Conservation (phyloP, 2,329 filamentous ascomycete genomes). For the Teratosphaeria pseudoeucalypti region DNA sequence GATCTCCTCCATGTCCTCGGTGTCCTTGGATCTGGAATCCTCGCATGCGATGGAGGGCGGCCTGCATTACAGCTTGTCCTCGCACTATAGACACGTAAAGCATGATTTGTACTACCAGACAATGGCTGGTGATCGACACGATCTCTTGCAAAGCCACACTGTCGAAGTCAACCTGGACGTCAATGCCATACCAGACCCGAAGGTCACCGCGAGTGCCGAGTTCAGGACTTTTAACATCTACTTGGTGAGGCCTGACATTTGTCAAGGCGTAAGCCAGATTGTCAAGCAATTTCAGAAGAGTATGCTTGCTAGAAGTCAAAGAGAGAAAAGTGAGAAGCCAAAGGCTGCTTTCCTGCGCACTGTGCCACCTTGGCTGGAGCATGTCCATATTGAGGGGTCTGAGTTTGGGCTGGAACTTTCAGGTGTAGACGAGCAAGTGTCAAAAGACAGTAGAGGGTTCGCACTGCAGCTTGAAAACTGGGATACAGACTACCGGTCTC, state of each 20-base stretch:
- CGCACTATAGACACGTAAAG: slow-evolving; percentile 71
- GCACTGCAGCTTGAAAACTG: slow-evolving; percentile 80
- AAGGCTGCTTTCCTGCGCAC: slow-evolving; percentile 63
- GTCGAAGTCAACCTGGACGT: slow-evolving; percentile 80
- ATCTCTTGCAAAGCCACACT: slow-evolving; percentile 76
- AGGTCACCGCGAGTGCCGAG: slow-evolving; percentile 67
- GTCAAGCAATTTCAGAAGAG: slow-evolving; percentile 69
- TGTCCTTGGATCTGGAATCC: slow-evolving; percentile 87
- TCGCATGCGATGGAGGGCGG: slow-evolving; percentile 83
- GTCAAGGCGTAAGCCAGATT: slow-evolving; percentile 83
- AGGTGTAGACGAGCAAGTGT: slow-evolving; percentile 75
- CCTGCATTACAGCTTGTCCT: slow-evolving; percentile 74
- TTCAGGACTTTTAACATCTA: slow-evolving; percentile 81
- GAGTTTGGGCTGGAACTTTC: slow-evolving; percentile 88
- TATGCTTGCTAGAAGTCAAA: slow-evolving; percentile 41
- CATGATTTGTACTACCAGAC: slow-evolving; percentile 94
- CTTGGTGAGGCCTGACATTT: slow-evolving; percentile 86
- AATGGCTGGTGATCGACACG: slow-evolving; percentile 67
- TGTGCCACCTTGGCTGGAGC: slow-evolving; percentile 73
- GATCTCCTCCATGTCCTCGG: slow-evolving; percentile 87
- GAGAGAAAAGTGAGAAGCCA: slow-evolving; percentile 26
- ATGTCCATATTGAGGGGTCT: slow-evolving; percentile 74
- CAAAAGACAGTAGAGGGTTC: slow-evolving; percentile 68
- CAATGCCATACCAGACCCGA: slow-evolving; percentile 74
- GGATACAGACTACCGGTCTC: slow-evolving; percentile 79